These are phyloP conservation scores for Clitopilus hobsonii DNA, from an alignment of 768 basidiomycete species.

Conservation along the genomic window DNA sequence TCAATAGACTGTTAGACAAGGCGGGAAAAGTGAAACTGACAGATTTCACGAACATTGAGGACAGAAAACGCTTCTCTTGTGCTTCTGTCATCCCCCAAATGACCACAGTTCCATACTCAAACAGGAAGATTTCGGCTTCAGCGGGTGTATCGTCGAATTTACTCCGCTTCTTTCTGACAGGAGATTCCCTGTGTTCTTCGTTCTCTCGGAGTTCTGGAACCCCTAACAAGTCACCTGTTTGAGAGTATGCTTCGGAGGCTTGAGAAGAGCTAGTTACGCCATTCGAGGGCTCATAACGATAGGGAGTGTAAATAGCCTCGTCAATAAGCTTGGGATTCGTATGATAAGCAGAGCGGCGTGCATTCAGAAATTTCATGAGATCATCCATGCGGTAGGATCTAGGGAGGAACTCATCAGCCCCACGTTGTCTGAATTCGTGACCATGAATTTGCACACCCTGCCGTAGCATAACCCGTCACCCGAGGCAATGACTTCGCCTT, in stretches of 20 bases:
- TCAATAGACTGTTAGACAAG: slow-evolving; percentile 9
- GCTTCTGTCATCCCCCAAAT: slow-evolving; percentile 97
- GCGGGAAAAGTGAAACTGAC: neutral
- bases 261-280: slow-evolving; percentile 14
- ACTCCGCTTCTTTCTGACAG: slow-evolving; percentile 46
- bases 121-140: slow-evolving; percentile 88
- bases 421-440: too few species aligned
- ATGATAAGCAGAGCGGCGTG: slow-evolving; percentile 75
- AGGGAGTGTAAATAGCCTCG: slow-evolving; percentile 92
- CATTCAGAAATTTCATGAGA: slow-evolving; percentile 85
- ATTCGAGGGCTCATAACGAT: slow-evolving; percentile 60
- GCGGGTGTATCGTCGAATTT: slow-evolving; percentile 63
- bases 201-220: slow-evolving; percentile 58
- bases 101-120: slow-evolving; percentile 92
- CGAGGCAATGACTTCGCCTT: slow-evolving; percentile 88
- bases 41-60: slow-evolving; percentile 68
- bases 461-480: slow-evolving; percentile 96
- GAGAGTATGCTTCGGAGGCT: slow-evolving; percentile 19
- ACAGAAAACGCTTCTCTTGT: slow-evolving; percentile 86
- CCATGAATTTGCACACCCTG: slow-evolving; percentile 50
- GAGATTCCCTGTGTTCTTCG: slow-evolving; percentile 23
- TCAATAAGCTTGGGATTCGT: slow-evolving; percentile 87
- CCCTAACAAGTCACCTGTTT: slow-evolving; percentile 73
- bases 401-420: too few species aligned
- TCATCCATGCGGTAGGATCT: slow-evolving; percentile 90